Base-by-base conservation (phyloP, 1,284 basidiomycete species). In the Volvariella surrecta region DNA sequence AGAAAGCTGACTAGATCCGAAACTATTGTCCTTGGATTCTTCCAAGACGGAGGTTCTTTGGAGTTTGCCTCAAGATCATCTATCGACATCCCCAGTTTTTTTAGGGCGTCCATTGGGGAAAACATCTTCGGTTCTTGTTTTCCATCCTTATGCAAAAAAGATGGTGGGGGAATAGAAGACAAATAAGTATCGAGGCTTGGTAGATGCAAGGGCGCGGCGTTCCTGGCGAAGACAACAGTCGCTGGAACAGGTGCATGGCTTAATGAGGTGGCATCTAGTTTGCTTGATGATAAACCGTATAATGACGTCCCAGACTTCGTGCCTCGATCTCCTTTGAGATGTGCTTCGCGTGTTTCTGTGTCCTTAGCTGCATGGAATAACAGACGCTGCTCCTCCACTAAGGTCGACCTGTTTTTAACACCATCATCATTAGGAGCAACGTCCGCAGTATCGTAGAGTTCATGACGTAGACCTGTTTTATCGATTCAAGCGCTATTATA, bases 41-140 rank as follows among this genome's bases (percentile, higher is more conserved):
- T 64, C 74, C 76, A 83, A 18, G 58, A 57, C 7, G 76, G 74
- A 3, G 67, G 50, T 35, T 68, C 53, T 21, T 52, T 58, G 13
- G 62, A 58, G 50, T 84, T 84, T 34, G 61, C 58, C 54, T 82
- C 76, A 39, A 86, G 56, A 49, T 82, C 78, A 32, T 74, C 74
- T 9, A 84, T 54, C 1, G 70, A 70, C 45, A 58, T 63, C 6
- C 70, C 71, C 4, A 68, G 61, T 17, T 64, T 64, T 3, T 63
- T 63, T 24, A 85, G 61, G 13, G 61, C 61, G 35, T 80, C 73
- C 70, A 84, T 68, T 3, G 81, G 82, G 42, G 71, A 69, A 51
- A 85, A 84, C 70, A 78, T 76, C 3, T 45, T 39, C 8, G 50
- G 46, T 20, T 44, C 39, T 46, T 48, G 48, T 40, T 48, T 45